phyloP scores from a whole-genome alignment of 768 basidiomycete species.

The Austroboletus festivus region DNA sequence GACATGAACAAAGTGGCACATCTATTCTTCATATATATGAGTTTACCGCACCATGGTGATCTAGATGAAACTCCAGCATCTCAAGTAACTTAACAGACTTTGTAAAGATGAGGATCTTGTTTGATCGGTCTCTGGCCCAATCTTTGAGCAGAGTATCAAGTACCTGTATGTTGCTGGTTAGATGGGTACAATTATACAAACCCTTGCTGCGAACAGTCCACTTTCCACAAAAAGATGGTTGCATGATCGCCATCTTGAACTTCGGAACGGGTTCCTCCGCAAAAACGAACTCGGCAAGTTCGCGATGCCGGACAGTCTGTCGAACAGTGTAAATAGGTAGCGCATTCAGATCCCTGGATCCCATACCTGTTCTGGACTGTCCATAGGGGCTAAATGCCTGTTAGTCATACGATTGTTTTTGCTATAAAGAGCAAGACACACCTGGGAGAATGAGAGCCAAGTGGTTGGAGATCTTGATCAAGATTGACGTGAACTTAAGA shows the following conservation, averaged over 20 bases:
- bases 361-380: constrained; percentile 65
- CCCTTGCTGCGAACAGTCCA: constrained; percentile 62
- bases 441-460: constrained; percentile 83
- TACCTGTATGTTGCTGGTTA: constrained; percentile 44
- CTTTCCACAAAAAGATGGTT: constrained; percentile 75
- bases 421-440: constrained; percentile 29
- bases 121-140: constrained; percentile 61
- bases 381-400: constrained; percentile 51
- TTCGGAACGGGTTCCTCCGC: constrained; percentile 53
- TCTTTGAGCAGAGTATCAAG: constrained; percentile 62
- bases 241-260: constrained; percentile 59
- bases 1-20: neutral
- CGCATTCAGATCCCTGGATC: neutral
- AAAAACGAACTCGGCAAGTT: constrained; percentile 61
- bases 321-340: neutral
- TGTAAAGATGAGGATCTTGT: constrained; percentile 93
- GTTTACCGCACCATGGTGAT: constrained; percentile 41
- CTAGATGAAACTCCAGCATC: constrained; percentile 77
- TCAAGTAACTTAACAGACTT: constrained; percentile 88
- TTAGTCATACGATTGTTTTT: neutral
- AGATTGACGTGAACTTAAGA: constrained; percentile 75
- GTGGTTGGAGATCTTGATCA: constrained; percentile 89
- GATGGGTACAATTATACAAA: neutral
- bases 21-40: neutral
- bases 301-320: constrained; percentile 54